These are phyloP conservation scores for Euphorbia peplus DNA, from an alignment of 345 rosid species.

Conservation along the genomic window DNA sequence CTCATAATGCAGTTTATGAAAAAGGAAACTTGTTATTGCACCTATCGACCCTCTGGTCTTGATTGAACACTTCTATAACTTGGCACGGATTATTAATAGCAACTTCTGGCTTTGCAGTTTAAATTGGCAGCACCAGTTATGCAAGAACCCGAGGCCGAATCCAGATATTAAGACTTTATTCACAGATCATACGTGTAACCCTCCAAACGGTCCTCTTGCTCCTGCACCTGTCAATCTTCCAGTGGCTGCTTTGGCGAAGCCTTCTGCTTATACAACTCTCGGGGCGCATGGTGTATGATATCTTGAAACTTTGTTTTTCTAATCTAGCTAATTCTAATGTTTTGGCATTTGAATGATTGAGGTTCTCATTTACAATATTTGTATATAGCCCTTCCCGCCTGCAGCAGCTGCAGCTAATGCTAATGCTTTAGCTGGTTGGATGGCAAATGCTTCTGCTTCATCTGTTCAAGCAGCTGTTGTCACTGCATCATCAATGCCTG, in stretches of 20 bases:
- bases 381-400: conserved; percentile 55
- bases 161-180: conserved; percentile 85
- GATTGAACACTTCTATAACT: not conserved
- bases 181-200: conserved; percentile 65
- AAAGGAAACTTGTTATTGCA: not conserved
- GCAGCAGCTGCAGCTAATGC: conserved; percentile 60
- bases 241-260: conserved; percentile 53
- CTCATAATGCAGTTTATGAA: not conserved
- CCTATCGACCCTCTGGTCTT: not conserved
- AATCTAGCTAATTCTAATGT: conserved; percentile 2
- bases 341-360: not conserved
- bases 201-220: conserved; percentile 67
- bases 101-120: conserved; percentile 43
- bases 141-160: conserved; percentile 79
- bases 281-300: conserved; percentile 58
- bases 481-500: conserved; percentile 71
- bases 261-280: conserved; percentile 48
- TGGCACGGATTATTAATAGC: not conserved
- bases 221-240: conserved; percentile 58
- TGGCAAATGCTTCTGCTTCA: conserved; percentile 75
- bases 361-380: conserved; percentile 12
- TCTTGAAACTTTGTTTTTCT: not conserved
- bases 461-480: conserved; percentile 86
- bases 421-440: conserved; percentile 78
- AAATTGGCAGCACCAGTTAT: conserved; percentile 91